Conservation (phyloP, 768 basidiomycete genomes). For the Rhodotorula toruloides region DNA sequence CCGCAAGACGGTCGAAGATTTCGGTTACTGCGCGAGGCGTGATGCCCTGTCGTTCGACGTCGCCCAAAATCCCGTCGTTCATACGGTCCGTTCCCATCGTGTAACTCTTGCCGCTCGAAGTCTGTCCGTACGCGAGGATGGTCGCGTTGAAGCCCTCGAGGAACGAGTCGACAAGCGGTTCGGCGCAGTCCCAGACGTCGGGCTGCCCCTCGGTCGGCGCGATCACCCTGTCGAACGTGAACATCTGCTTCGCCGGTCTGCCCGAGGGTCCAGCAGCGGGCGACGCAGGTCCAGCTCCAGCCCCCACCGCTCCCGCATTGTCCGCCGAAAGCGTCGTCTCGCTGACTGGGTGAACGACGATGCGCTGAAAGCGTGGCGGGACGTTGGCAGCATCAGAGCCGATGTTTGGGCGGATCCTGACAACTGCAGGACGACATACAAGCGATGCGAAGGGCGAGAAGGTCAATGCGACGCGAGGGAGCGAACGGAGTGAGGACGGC, state of each 20-base stretch:
- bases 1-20: conserved; percentile 73
- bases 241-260: conserved; percentile 59
- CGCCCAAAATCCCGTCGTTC: conserved; percentile 38
- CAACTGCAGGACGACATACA: conserved; percentile 55
- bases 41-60: conserved; percentile 66
- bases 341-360: conserved; percentile 71
- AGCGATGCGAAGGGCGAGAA: neutral
- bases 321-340: conserved; percentile 78
- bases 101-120: conserved; percentile 92
- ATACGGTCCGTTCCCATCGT: conserved; percentile 94
- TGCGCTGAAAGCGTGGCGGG: conserved; percentile 87
- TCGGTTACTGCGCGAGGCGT: conserved; percentile 87
- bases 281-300: conserved; percentile 44
- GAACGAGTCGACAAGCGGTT: conserved; percentile 76
- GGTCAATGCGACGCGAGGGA: conserved; percentile 2
- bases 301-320: conserved; percentile 50
- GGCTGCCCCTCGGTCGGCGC: conserved; percentile 77
- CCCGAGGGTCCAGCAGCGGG: conserved; percentile 54
- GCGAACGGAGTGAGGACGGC: neutral
- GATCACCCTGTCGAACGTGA: conserved; percentile 92
- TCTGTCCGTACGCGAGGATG: conserved; percentile 95
- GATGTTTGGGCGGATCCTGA: conserved; percentile 85
- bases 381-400: conserved; percentile 69
- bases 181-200: conserved; percentile 76
- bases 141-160: conserved; percentile 95